A percentile compares a stretch with the other conserved stretches of the same genome.
These are phyloP conservation scores for Podila epicladia DNA, from an alignment of 192 early-diverging fungal species.

Conservation along the genomic window DNA sequence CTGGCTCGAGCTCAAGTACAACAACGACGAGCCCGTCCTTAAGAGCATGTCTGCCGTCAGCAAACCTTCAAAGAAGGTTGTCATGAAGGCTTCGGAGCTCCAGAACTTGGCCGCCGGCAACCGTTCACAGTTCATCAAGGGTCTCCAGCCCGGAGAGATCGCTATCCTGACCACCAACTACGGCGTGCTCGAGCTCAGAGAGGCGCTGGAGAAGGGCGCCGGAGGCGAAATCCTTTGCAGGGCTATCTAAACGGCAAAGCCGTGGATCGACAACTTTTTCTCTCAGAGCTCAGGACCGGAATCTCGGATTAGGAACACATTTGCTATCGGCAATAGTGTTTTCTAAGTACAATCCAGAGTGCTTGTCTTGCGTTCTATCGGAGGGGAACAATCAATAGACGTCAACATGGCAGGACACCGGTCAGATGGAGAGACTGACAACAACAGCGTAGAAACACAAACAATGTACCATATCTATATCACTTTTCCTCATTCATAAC, in stretches of 20 bases:
- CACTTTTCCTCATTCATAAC: too few relatives aligned
- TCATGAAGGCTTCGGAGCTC: slow-evolving; percentile 84
- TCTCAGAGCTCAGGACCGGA: neutral
- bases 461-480: too few relatives aligned
- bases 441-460: too few relatives aligned
- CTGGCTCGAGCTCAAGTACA: slow-evolving; percentile 97
- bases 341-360: too few relatives aligned
- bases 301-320: too few relatives aligned
- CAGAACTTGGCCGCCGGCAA: slow-evolving; percentile 78
- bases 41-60: slow-evolving; percentile 81
- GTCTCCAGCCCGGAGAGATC: slow-evolving; percentile 89
- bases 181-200: slow-evolving; percentile 91
- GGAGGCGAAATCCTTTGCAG: slow-evolving; percentile 91
- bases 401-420: too few relatives aligned
- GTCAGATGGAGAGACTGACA: too few relatives aligned
- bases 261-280: neutral
- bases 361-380: too few relatives aligned
- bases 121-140: slow-evolving; percentile 80
- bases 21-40: slow-evolving; percentile 83
- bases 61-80: slow-evolving; percentile 86
- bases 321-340: too few relatives aligned
- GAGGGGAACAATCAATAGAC: too few relatives aligned
- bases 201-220: slow-evolving; percentile 84
- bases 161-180: slow-evolving; percentile 87
- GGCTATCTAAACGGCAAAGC: slow-evolving; percentile 38